A percentile compares a stretch with the other conserved stretches of the same genome.
phyloP scores from a whole-genome alignment of 2,329 filamentous ascomycete genomes.

The Colletotrichum costaricense region DNA sequence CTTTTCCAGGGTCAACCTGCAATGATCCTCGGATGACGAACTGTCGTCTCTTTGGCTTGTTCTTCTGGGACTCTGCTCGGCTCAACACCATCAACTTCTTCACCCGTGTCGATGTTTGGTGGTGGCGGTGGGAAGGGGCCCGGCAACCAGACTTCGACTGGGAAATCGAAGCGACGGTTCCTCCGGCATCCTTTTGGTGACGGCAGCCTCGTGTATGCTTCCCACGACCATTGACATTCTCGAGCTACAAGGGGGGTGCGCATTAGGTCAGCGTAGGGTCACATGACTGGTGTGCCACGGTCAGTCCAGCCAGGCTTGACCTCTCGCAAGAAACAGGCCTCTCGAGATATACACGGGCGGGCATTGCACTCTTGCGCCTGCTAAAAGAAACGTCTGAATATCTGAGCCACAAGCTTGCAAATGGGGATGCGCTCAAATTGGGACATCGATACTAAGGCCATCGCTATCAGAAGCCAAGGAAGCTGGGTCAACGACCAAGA shows the following conservation, averaged over 20 bases:
- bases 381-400: not conserved
- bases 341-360: not conserved
- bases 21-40: constrained; percentile 29
- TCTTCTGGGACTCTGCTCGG: constrained; percentile 29
- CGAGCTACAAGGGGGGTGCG: not conserved
- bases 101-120: constrained; percentile 23
- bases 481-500: not conserved
- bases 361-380: not conserved
- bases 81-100: constrained; percentile 31
- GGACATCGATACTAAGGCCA: not conserved
- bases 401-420: not conserved
- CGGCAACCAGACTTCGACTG: constrained; percentile 31
- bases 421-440: not conserved
- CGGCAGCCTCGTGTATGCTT: not conserved
- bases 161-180: not conserved
- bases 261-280: not conserved
- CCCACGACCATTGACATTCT: not conserved
- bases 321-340: not conserved
- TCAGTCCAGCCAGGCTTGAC: not conserved
- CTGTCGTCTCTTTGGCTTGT: constrained; percentile 28
- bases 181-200: not conserved
- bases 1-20: constrained; percentile 5
- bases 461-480: not conserved
- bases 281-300: constrained; percentile 4
- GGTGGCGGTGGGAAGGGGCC: constrained; percentile 30